Evolutionary conservation across 345 rosid genomes (phyloP), one percentile per base, ranked within the genome.

Genomic region (Aquilaria malaccensis): DNA sequence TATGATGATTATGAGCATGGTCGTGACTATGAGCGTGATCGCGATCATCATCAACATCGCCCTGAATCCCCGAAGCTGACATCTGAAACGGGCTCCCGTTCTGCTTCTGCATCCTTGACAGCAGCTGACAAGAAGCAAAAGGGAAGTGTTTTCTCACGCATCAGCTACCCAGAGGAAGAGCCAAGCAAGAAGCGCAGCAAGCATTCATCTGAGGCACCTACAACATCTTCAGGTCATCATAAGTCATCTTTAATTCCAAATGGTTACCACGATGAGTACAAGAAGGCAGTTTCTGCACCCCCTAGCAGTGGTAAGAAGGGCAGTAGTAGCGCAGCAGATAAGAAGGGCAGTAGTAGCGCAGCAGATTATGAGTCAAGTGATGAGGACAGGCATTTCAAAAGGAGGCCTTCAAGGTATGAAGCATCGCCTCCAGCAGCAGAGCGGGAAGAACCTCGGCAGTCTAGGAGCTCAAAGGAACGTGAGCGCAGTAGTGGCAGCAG

Each of bases 381-480:
- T 10, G 97, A 90, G 50, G 97, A 90, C 32, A 75, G 90, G 71
- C 98, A 93, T 76, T 93, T 89, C 66, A 89, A 93, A 84, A 84
- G 99, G 79, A 93, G 81, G 83, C 85, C 91, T 4, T 84, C 85
- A 0, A 85, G 96, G 82, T 84, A 85, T 22, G 86, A 89, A 69
- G 76, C 84, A 1, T 85, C 97, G 9, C 84, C 93, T 1, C 83
- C 81, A 0, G 80, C 74, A 0, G 74, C 67, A 0, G 82, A 79
- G 29, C 56, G 81, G 81, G 79, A 76, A 61, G 85, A 70, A 46
- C 63, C 58, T 0, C 70, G 77, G 58, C 79, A 64, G 56, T 72
- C 75, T 0, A 70, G 72, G 52, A 60, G 72, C 2, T 70, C 85
- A 0, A 76, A 77, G 62, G 77, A 77, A 2, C 68, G 80, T 41